phyloP scores from a whole-genome alignment of 495 filamentous ascomycete species.

The Penicillium antarcticum region DNA sequence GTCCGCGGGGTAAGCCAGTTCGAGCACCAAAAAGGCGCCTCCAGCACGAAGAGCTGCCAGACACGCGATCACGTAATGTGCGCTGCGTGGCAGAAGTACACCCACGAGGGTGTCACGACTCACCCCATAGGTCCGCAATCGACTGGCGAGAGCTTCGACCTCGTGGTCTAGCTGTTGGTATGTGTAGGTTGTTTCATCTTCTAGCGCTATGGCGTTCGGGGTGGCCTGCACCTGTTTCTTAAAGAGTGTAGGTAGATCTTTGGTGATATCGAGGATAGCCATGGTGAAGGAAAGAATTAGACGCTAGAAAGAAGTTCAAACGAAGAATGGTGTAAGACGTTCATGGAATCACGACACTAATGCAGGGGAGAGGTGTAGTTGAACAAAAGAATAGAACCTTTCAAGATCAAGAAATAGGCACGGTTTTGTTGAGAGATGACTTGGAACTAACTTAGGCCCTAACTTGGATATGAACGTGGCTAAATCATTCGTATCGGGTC shows the following conservation, averaged over 20 bases:
- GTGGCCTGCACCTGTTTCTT: conserved; percentile 53
- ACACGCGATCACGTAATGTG: conserved; percentile 68
- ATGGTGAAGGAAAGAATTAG: conserved; percentile 21
- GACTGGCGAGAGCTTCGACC: conserved; percentile 50
- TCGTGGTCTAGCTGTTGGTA: conserved; percentile 60
- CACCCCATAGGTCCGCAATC: conserved; percentile 56
- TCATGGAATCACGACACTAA: neutral
- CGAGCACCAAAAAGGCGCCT: conserved; percentile 67
- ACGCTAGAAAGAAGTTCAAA: neutral
- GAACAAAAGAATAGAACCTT: no score
- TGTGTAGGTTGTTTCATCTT: conserved; percentile 57
- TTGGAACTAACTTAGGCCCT: no score
- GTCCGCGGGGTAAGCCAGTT: conserved; percentile 64
- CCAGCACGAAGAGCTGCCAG: conserved; percentile 63
- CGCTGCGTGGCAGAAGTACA: conserved; percentile 62
- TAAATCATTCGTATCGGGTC: no score
- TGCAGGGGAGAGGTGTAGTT: neutral
- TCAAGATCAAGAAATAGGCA: no score
- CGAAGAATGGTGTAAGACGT: neutral
- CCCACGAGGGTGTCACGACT: conserved; percentile 61
- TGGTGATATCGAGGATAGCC: conserved; percentile 56
- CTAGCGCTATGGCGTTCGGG: conserved; percentile 57
- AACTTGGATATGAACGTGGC: no score
- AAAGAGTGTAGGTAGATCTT: conserved; percentile 62
- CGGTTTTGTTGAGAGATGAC: no score